Percentiles rank a stretch among this genome's conserved stretches.
Conservation (phyloP, 176 grass and related monocot genomes). For the Poa pratensis region DNA sequence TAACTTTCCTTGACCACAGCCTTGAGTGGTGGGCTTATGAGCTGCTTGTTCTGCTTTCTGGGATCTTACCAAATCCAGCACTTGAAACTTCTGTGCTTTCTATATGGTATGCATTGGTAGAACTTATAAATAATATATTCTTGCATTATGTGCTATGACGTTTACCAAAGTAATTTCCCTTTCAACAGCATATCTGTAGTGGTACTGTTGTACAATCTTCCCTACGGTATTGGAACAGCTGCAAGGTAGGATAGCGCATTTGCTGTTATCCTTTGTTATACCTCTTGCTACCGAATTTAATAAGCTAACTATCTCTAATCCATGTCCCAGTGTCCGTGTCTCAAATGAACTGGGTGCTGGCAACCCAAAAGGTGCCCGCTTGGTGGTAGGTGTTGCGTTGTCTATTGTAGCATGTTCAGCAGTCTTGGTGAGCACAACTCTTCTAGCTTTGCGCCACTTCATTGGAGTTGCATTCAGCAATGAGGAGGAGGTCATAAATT, state of each 20-base stretch:
- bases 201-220: conserved; percentile 55
- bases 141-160: not conserved
- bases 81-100: conserved; percentile 79
- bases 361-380: conserved; percentile 51
- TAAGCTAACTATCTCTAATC: not conserved
- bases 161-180: conserved; percentile 25
- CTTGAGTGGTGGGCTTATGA: conserved; percentile 83
- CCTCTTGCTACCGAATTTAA: not conserved
- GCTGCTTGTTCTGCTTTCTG: conserved; percentile 63
- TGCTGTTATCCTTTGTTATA: not conserved
- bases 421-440: conserved; percentile 41
- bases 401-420: conserved; percentile 45
- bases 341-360: conserved; percentile 79
- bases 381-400: conserved; percentile 48
- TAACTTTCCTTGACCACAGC: conserved; percentile 47
- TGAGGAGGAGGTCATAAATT: conserved; percentile 56
- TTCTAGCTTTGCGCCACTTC: conserved; percentile 47
- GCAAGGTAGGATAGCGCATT: conserved; percentile 48
- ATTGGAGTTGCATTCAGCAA: conserved; percentile 71
- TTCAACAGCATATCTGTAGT: conserved; percentile 56
- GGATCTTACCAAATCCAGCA: conserved; percentile 64
- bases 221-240: conserved; percentile 64
- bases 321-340: conserved; percentile 50
- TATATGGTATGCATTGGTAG: conserved; percentile 55
- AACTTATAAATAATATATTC: not conserved